Evolutionary conservation across 2,329 filamentous ascomycete species (phyloP), one percentile per base, ranked within the genome.

Genomic region (Colletotrichum endophyticum): DNA sequence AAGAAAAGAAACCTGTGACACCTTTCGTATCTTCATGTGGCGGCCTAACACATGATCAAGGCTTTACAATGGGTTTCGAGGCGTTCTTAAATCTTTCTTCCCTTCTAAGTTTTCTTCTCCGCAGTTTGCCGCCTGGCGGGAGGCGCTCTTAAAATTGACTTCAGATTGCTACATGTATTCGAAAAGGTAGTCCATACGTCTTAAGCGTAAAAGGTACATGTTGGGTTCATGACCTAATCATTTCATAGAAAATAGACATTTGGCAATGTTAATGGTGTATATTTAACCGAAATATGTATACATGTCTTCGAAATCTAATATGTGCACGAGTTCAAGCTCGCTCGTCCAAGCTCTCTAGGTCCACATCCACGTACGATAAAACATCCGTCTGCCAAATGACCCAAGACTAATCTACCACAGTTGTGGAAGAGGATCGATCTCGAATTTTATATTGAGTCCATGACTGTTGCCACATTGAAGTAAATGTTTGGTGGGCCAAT

Each of bases 191-290:
- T 4, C 2, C 11, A 22, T 1, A 22, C 9, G 8, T 5, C 44
- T 53, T 7, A 53, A 53, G 44, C 44, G n/a, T 9, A 53, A 22
- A 53, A 22, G 44, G n/a, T 53, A 11, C 11, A 22, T 3, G n/a
- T 8, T n/a, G 3, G 19, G 3, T 22, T 53, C 44, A 8, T 13
- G 6, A 53, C 1, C n/a, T 13, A 13, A 1, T 8, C 0, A 0
- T 8, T 22, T 49, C n/a, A 49, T 12, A 3, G 8, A 8, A 7
- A 11, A 2, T 8, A 19, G 44, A 13, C 11, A 49, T 49, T 22
- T 49, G 1, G 1, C 44, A 13, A 49, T 19, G 1, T 22, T 0
- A 49, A 3, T 22, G 6, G 11, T 49, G 44, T 2, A 13, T 2
- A 22, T 53, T 53, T 22, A 53, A 53, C 44, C 12, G 4, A 53